Base-by-base conservation (phyloP, 495 filamentous ascomycete genomes). In the Cercophora newfieldiana region DNA sequence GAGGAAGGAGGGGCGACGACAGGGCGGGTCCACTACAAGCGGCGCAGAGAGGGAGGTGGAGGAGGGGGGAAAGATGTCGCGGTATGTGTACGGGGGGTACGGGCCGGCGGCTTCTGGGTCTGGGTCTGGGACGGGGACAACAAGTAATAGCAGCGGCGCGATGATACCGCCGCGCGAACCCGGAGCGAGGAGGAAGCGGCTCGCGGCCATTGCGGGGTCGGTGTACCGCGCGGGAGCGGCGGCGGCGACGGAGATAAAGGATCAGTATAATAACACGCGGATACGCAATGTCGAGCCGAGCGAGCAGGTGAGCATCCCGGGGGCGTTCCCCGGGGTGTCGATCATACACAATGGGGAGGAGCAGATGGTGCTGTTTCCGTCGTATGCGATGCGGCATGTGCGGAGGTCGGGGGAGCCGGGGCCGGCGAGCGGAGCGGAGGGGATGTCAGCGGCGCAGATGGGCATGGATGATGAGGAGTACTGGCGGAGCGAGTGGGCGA, bases 301-400 rank as follows among this genome's bases (percentile, higher is more conserved):
- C 5, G 82, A 89, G 47, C 76, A 83, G 57, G 73, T 78, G 19
- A 82, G 85, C 28, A 89, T 90, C n/a, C 89, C 90, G 0, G 90
- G 88, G 1, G 83, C 89, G 4, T 97, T 93, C 69, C 91, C 92
- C 1, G 89, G 96, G 68, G 89, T 92, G 19, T 85, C 89, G 14
- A 89, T 97, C 59, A 87, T 90, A 22, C 83, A 87, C 7, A 89
- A 86, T 47, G 93, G 91, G 22, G 87, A 91, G 67, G 94, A 97
- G 77, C 91, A 97, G 80, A 91, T 99, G 87, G 84, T 98, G 12
- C 71, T 98, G 16, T 99, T 97, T 72, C 95, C 95, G 7, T 94
- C 91, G 70, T 96, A 98, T 79, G 90, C 91, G 50, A 82, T 91
- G 74, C 83, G 82, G 70, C 84, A 96, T 75, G 72, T 83, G n/a